Evolutionary conservation across 106 monocot species (phyloP).

Genomic region (Cymbidium sinense): DNA sequence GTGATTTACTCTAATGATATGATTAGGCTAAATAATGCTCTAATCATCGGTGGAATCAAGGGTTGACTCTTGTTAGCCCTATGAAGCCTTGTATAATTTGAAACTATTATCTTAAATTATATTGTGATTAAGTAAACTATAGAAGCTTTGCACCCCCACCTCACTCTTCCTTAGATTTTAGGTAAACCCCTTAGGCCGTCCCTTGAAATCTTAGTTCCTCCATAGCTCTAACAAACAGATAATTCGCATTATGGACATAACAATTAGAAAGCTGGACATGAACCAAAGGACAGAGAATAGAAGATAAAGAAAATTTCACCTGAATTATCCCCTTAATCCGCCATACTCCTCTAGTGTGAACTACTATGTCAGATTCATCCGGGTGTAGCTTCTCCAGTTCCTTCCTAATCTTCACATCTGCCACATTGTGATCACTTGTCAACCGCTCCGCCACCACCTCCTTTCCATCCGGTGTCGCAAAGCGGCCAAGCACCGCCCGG

Average conservation of each 20-base stretch:
- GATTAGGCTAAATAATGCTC: neutral
- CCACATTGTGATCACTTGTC: conserved; percentile 47
- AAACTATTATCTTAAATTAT: too few species aligned
- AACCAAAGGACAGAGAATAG: neutral
- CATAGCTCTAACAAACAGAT: neutral
- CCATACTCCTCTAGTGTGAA: conserved; percentile 41
- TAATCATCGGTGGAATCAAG: neutral
- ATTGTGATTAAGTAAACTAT: too few species aligned
- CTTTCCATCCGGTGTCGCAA: neutral
- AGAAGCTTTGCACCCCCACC: too few species aligned
- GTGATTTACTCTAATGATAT: neutral
- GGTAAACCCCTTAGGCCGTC: too few species aligned
- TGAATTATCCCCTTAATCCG: conserved; percentile 62
- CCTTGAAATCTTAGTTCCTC: too few species aligned
- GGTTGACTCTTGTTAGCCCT: too few species aligned
- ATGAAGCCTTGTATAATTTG: too few species aligned
- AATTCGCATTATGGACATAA: neutral
- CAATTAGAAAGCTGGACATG: neutral
- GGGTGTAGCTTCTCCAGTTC: conserved; percentile 33
- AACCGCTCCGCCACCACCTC: conserved; percentile 37
- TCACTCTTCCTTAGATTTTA: too few species aligned
- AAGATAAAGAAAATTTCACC: conserved; percentile 18
- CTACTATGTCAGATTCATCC: conserved; percentile 41
- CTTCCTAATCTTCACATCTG: conserved; percentile 36
- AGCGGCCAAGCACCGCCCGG: conserved; percentile 44